A percentile compares a stretch with the other conserved stretches of the same genome.
These are phyloP conservation scores for Endoconidiophora polonica DNA, from an alignment of 2,329 filamentous ascomycete species.

Conservation along the genomic window DNA sequence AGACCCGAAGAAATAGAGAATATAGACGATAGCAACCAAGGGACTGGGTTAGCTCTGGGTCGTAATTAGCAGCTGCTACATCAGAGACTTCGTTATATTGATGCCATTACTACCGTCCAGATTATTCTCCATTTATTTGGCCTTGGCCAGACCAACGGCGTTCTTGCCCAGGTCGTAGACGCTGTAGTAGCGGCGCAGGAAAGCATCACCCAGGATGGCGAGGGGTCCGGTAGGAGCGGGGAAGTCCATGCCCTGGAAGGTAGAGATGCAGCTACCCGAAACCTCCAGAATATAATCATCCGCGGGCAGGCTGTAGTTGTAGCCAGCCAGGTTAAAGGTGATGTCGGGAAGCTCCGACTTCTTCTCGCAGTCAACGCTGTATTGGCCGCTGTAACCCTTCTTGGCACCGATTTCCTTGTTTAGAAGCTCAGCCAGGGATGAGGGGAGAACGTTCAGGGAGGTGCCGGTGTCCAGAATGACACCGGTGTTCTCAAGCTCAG, in stretches of 20 bases:
- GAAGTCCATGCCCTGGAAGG: conserved; percentile 94
- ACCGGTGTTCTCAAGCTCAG: conserved; percentile 85
- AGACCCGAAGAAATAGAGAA: not conserved
- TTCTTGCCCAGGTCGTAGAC: conserved; percentile 88
- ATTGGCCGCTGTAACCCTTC: conserved; percentile 96
- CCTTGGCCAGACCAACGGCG: conserved; percentile 74
- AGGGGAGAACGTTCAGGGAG: conserved; percentile 88
- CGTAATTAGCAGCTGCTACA: not conserved
- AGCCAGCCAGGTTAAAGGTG: conserved; percentile 74
- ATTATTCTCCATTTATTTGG: conserved; percentile 36
- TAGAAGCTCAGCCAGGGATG: conserved; percentile 80
- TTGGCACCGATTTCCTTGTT: conserved; percentile 97
- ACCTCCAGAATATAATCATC: conserved; percentile 95
- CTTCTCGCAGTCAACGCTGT: conserved; percentile 78
- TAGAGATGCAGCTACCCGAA: conserved; percentile 87
- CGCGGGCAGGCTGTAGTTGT: conserved; percentile 80
- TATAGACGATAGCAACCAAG: too few relatives aligned
- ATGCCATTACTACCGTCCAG: not conserved
- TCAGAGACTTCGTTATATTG: not conserved
- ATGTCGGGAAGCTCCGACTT: conserved; percentile 74
- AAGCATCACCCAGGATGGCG: conserved; percentile 82
- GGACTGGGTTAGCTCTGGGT: too few relatives aligned
- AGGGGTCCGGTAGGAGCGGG: conserved; percentile 77
- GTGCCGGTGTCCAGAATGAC: conserved; percentile 97
- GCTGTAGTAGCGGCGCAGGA: conserved; percentile 78